These are phyloP conservation scores for Coffea eugenioides DNA, from an alignment of 257 asterid genomes.

Conservation along the genomic window DNA sequence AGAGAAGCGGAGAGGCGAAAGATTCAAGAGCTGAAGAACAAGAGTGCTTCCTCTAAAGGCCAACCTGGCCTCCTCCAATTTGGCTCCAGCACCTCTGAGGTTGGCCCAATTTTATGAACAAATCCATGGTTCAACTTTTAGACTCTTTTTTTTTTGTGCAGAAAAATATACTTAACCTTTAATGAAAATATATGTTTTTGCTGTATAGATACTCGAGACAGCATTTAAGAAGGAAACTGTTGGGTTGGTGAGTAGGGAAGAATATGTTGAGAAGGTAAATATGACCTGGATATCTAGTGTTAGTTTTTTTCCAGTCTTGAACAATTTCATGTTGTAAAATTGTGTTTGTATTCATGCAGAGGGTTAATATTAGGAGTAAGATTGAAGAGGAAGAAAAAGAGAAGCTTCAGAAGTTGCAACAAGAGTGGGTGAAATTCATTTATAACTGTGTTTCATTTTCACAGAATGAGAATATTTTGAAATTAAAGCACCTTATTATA, in stretches of 20 bases:
- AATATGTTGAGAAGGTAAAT: constrained; percentile 92
- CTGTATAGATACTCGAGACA: constrained; percentile 78
- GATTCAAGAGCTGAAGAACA: constrained; percentile 92
- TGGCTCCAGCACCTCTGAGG: constrained; percentile 99
- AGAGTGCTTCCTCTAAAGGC: constrained; percentile 74
- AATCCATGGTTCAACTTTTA: neutral
- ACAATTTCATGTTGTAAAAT: neutral
- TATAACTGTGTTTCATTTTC: neutral
- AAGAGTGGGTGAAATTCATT: constrained; percentile 57
- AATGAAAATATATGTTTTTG: neutral
- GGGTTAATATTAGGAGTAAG: constrained; percentile 86
- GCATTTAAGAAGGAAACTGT: constrained; percentile 99
- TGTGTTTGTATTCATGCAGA: constrained; percentile 39
- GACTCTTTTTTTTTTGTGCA: neutral
- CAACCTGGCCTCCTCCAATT: constrained; percentile 95
- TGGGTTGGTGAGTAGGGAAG: constrained; percentile 93
- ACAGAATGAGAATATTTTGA: neutral
- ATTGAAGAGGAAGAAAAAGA: constrained; percentile 98
- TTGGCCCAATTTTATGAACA: neutral
- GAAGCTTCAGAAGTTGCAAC: constrained; percentile 92
- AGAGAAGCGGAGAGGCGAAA: constrained; percentile 97
- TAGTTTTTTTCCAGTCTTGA: neutral
- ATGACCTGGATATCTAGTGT: neutral
- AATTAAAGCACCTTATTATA: neutral
- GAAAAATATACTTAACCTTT: neutral